These are phyloP conservation scores for Scutellaria minor DNA, from an alignment of 257 asterid species.

Conservation along the genomic window DNA sequence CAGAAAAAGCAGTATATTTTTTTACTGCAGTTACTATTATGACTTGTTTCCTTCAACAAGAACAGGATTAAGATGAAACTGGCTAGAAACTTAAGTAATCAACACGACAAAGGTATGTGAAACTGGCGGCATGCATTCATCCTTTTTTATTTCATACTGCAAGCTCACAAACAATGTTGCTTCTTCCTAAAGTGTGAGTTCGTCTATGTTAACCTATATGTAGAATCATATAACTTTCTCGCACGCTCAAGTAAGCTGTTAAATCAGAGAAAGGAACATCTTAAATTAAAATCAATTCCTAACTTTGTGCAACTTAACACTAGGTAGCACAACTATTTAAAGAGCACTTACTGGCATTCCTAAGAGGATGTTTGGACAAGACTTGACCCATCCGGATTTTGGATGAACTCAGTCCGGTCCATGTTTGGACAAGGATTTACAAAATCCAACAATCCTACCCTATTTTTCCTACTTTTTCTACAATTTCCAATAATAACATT, in stretches of 20 bases:
- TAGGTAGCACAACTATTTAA: background rate
- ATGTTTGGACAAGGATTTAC: too few relatives aligned
- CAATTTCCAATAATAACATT: too few relatives aligned
- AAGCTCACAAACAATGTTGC: background rate
- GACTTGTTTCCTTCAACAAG: slow-evolving; percentile 7
- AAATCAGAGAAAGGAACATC: background rate
- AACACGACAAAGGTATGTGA: background rate
- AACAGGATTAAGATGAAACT: background rate
- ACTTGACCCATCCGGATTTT: too few relatives aligned
- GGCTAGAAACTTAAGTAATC: background rate
- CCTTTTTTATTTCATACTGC: slow-evolving; percentile 10
- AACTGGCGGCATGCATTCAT: background rate
- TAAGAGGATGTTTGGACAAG: background rate
- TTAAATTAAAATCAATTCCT: slow-evolving; percentile 14
- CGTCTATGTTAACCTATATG: background rate
- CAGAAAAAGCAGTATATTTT: background rate
- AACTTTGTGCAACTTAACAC: background rate
- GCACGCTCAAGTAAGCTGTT: background rate
- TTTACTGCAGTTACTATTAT: background rate
- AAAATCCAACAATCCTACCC: too few relatives aligned
- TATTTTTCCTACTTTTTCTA: too few relatives aligned
- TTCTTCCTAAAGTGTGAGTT: background rate
- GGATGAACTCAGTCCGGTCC: too few relatives aligned
- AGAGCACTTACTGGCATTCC: background rate
- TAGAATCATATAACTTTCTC: slow-evolving; percentile 1